Conservation (phyloP, 139 green algal genomes). For the Coccomyxa sp. region DNA sequence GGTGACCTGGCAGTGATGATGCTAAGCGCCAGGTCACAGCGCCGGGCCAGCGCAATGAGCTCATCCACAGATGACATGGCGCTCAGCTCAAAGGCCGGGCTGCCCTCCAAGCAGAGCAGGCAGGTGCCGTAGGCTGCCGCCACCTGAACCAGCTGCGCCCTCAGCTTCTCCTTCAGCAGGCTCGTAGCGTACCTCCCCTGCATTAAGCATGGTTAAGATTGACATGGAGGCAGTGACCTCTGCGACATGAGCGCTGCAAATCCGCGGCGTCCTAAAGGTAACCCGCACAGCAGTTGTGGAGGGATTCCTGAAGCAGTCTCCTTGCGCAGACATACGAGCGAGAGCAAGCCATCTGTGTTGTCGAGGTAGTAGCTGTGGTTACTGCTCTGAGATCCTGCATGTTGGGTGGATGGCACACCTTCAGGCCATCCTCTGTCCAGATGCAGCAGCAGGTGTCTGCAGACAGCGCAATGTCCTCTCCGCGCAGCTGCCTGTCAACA, state of each 20-base stretch:
- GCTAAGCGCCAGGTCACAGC: not conserved
- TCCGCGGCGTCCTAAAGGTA: too few species aligned
- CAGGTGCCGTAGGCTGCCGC: slow-evolving; percentile 6
- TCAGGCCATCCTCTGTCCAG: slow-evolving; percentile 12
- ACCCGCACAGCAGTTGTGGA: too few species aligned
- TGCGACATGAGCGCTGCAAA: too few species aligned
- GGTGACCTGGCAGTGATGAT: not conserved
- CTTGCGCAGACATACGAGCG: too few species aligned
- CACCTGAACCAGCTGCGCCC: slow-evolving; percentile 5
- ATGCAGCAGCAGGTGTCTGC: slow-evolving; percentile 19
- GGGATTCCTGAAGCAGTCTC: too few species aligned
- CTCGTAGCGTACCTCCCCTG: too few species aligned
- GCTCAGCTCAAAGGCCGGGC: not conserved
- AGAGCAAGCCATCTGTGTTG: too few species aligned
- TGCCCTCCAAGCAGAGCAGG: slow-evolving; percentile 16
- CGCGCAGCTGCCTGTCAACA: slow-evolving; percentile 23
- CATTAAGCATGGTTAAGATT: too few species aligned
- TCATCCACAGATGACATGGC: not conserved
- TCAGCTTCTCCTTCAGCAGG: not conserved
- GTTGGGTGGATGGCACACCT: too few species aligned
- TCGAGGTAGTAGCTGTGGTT: too few species aligned
- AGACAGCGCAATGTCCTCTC: slow-evolving; percentile 30
- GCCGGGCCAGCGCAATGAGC: not conserved
- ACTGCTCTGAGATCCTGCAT: too few species aligned
- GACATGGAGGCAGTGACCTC: too few species aligned